Evolutionary conservation across 2,329 filamentous ascomycete genomes (phyloP).

Genomic region (Fusarium buharicum): DNA sequence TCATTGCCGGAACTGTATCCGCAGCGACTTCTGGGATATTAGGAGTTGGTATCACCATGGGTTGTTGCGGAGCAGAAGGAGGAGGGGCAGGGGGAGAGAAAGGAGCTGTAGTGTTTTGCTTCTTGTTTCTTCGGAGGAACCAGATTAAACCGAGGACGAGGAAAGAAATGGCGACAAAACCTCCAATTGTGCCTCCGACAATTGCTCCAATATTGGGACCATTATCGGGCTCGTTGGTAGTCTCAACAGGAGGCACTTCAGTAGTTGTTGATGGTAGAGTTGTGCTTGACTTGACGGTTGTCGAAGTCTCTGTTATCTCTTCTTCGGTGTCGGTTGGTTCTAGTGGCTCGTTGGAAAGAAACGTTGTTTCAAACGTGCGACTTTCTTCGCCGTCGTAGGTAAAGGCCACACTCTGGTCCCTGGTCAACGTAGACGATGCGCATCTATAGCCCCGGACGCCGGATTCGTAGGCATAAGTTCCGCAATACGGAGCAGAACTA

Average conservation of each 20-base stretch:
- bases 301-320: background rate
- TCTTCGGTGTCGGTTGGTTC: background rate
- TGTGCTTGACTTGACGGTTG: background rate
- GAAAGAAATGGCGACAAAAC: conserved; percentile 11
- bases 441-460: conserved; percentile 25
- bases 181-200: conserved; percentile 22
- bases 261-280: background rate
- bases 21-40: background rate
- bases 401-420: conserved; percentile 14
- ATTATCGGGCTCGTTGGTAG: background rate
- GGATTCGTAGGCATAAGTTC: conserved; percentile 20
- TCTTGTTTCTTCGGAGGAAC: conserved; percentile 18
- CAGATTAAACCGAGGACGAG: conserved; percentile 17
- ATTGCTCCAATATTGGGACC: conserved; percentile 24
- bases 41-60: background rate
- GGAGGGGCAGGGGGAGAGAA: background rate
- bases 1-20: conserved; percentile 2
- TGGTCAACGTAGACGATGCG: conserved; percentile 2
- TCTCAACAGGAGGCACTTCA: background rate
- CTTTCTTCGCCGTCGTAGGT: conserved; percentile 15
- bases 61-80: background rate
- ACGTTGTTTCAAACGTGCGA: conserved; percentile 2
- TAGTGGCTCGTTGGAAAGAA: background rate
- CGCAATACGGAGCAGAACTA: conserved; percentile 20
- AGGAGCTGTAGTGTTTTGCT: background rate